A percentile compares a stretch with the other conserved stretches of the same genome.
Conservation (phyloP, 352 stramenopile species). For the Phytopythium montanum region DNA sequence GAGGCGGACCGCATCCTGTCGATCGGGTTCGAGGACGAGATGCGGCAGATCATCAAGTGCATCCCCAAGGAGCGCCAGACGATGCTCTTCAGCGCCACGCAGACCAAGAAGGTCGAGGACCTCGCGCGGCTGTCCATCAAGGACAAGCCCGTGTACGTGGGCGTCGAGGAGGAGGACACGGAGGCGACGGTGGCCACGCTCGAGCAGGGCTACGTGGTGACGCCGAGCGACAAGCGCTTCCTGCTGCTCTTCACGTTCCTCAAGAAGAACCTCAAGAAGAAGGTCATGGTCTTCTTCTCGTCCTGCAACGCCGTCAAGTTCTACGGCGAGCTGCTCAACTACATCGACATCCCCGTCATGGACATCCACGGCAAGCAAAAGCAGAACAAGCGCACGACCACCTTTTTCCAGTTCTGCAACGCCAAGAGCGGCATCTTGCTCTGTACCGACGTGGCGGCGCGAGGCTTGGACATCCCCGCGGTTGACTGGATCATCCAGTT, state of each 20-base stretch:
- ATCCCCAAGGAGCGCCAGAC: slow-evolving; percentile 98
- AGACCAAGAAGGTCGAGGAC: slow-evolving; percentile 98
- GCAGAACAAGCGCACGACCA: slow-evolving; percentile 98
- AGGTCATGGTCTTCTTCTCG: slow-evolving; percentile 96
- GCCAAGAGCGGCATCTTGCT: slow-evolving; percentile 95
- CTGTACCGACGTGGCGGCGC: slow-evolving; percentile 98
- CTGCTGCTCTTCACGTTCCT: slow-evolving; percentile 99
- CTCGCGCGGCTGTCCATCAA: slow-evolving; percentile 92
- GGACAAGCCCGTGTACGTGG: slow-evolving; percentile 96
- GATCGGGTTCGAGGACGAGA: slow-evolving; percentile 99
- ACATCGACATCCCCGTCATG: slow-evolving; percentile 98
- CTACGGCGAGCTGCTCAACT: slow-evolving; percentile 98
- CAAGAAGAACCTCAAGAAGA: slow-evolving; percentile 99
- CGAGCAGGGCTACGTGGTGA: slow-evolving; percentile 98
- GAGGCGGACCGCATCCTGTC: slow-evolving; percentile 99
- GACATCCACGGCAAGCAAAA: slow-evolving; percentile 99
- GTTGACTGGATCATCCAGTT: slow-evolving; percentile 99
- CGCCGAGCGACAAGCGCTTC: slow-evolving; percentile 97
- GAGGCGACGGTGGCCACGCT: slow-evolving; percentile 93
- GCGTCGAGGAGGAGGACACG: slow-evolving; percentile 90
- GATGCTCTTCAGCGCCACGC: slow-evolving; percentile 98
- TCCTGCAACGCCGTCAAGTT: slow-evolving; percentile 97
- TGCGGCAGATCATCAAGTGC: slow-evolving; percentile 97
- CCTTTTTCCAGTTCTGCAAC: slow-evolving; percentile 99
- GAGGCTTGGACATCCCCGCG: slow-evolving; percentile 95